phyloP scores from a whole-genome alignment of 2,329 filamentous ascomycete genomes.

The Penicillium sp. region DNA sequence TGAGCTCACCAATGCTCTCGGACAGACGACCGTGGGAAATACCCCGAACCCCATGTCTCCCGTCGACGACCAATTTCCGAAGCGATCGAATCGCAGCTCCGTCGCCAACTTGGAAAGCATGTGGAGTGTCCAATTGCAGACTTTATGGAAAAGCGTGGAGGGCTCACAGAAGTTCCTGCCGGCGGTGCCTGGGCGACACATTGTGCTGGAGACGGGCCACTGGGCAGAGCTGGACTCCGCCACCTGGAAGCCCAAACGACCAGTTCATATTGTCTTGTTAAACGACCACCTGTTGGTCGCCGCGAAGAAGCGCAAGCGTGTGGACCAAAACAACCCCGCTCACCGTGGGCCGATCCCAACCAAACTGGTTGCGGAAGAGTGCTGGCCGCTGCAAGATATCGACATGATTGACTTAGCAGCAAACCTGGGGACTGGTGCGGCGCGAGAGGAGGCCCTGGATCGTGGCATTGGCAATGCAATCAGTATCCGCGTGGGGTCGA shows the following conservation, averaged over 20 bases:
- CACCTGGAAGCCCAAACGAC: slow-evolving; percentile 88
- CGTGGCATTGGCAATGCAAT: slow-evolving; percentile 75
- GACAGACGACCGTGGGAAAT: slow-evolving; percentile 45
- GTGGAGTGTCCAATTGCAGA: slow-evolving; percentile 69
- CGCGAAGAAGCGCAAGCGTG: slow-evolving; percentile 86
- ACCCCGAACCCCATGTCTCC: slow-evolving; percentile 57
- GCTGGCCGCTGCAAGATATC: slow-evolving; percentile 90
- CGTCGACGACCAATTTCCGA: slow-evolving; percentile 52
- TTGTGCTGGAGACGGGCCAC: slow-evolving; percentile 85
- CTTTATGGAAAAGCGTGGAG: slow-evolving; percentile 95
- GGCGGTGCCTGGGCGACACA: slow-evolving; percentile 85
- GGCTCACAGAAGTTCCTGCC: slow-evolving; percentile 96
- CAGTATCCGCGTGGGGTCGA: slow-evolving; percentile 83
- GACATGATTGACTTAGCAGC: slow-evolving; percentile 83
- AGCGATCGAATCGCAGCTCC: slow-evolving; percentile 80
- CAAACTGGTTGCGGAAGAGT: slow-evolving; percentile 89
- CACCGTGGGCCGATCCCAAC: slow-evolving; percentile 52
- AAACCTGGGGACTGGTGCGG: slow-evolving; percentile 38
- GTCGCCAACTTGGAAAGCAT: slow-evolving; percentile 72
- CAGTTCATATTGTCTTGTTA: slow-evolving; percentile 87
- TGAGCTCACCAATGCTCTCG: slow-evolving; percentile 75
- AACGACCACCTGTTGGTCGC: slow-evolving; percentile 94
- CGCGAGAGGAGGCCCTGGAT: slow-evolving; percentile 50
- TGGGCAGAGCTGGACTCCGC: slow-evolving; percentile 98
- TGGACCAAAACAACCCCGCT: slow-evolving; percentile 59